Evolutionary conservation across 257 asterid genomes (phyloP), one percentile per base, ranked within the genome.

Genomic region (Solanum gandarillasii): DNA sequence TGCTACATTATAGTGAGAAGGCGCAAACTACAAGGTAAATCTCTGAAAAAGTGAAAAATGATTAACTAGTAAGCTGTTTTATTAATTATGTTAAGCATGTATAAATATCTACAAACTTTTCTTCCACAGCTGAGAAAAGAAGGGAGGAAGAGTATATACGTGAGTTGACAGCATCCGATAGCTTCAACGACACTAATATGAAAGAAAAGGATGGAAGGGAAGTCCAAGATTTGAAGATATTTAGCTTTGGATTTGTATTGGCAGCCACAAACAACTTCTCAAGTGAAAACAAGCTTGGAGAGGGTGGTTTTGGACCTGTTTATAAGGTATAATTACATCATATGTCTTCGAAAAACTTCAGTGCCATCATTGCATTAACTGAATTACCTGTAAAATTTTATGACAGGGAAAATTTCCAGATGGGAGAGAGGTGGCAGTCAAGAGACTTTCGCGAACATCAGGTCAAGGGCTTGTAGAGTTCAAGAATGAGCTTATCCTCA

Each of bases 261-360:
- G 91, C 92, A n/a, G 94, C 96, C 38, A 93, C 98, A 23, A 72
- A 86, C 74, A 88, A 90, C 87, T 94, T 95, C 36, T 93, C 95
- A 58, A 52, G 65, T 1, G 83, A 82, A 46, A 74, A 90, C 55
- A 93, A 92, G 88, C 92, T 94, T 16, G 98, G 95, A 87, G 85
- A 91, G 90, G 96, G 96, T 74, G 98, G 95, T 87, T 94, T 93
- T 87, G 95, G 95, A 88, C 90, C 95, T 34, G 96, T 93, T 83
- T 76, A 76, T 76, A 76, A 38, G 83, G 84, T 39, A 39, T n/a
- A 76, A n/a, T 39, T 12, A 60, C 27, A 76, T 21, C 1, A 13
- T 10, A 13, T 12, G 29, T 12, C 23, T 36, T 55, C 0, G 7
- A 35, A 43, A 62, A 41, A 14, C 35, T 41, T 35, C 86, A 71